Percentiles rank a stretch among this genome's conserved stretches.
Evolutionary conservation across 768 basidiomycete species (phyloP).

Genomic region (Boletales sp.): DNA sequence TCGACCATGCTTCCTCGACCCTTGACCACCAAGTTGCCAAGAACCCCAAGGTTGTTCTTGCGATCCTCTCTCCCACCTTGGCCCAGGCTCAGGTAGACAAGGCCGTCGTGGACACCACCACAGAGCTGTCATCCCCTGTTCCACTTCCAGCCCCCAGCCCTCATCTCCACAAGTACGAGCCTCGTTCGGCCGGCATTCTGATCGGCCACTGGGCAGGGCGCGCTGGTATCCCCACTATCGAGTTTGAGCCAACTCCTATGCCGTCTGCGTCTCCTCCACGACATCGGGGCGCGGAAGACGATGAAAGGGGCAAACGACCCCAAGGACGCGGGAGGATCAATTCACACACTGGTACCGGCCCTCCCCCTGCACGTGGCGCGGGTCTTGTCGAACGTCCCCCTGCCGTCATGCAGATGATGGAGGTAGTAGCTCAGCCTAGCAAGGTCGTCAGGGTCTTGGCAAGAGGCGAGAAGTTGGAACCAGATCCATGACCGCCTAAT

Average conservation of each 20-base stretch:
- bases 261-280: slow-evolving; percentile 15
- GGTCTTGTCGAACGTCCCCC: slow-evolving; percentile 74
- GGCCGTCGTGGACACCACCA: slow-evolving; percentile 10
- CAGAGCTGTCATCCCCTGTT: slow-evolving; percentile 46
- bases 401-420: slow-evolving; percentile 81
- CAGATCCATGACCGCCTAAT: slow-evolving; percentile 26
- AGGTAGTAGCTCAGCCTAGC: slow-evolving; percentile 66
- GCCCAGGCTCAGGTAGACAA: slow-evolving; percentile 26
- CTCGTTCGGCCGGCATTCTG: slow-evolving; percentile 59
- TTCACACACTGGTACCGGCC: slow-evolving; percentile 18
- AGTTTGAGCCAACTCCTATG: slow-evolving; percentile 39
- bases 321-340: slow-evolving; percentile 27
- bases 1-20: slow-evolving; percentile 46
- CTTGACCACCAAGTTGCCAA: slow-evolving; percentile 16
- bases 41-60: slow-evolving; percentile 56
- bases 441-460: slow-evolving; percentile 78
- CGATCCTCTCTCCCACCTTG: slow-evolving; percentile 42
- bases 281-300: slow-evolving; percentile 26
- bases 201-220: slow-evolving; percentile 66
- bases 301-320: slow-evolving; percentile 31
- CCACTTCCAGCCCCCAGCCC: slow-evolving; percentile 61
- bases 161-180: slow-evolving; percentile 57
- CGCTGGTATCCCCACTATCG: slow-evolving; percentile 55
- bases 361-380: slow-evolving; percentile 21
- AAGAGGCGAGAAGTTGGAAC: slow-evolving; percentile 81